A percentile compares a stretch with the other conserved stretches of the same genome.
Conservation (phyloP, 306 rosid genomes). For the Senna siamea region DNA sequence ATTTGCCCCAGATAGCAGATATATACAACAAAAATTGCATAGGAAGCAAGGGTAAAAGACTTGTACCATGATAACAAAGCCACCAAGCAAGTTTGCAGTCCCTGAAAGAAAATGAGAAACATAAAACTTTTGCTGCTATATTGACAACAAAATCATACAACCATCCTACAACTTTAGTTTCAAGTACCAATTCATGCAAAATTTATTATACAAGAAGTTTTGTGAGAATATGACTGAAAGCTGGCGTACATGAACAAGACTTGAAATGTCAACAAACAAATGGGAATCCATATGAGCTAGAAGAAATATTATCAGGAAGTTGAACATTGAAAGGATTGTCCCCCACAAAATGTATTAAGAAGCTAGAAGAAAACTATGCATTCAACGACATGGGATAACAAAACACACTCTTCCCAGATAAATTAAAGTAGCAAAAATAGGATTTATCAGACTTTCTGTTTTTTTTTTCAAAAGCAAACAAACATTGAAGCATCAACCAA, state of each 20-base stretch:
- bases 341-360: neutral
- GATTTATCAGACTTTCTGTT: too few species aligned
- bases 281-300: neutral
- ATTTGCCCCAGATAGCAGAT: neutral
- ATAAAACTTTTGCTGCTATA: conserved; percentile 35
- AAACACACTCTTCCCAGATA: too few species aligned
- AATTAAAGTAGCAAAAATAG: too few species aligned
- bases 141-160: neutral
- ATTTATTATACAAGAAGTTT: neutral
- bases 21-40: conserved; percentile 6
- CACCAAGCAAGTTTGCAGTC: conserved; percentile 98
- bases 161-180: neutral
- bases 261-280: neutral
- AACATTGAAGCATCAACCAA: neutral
- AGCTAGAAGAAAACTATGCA: too few species aligned
- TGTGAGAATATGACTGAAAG: neutral
- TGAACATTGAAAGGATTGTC: neutral
- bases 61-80: conserved; percentile 83
- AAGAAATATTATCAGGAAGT: neutral
- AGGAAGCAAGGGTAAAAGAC: conserved; percentile 25
- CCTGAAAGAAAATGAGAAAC: conserved; percentile 59
- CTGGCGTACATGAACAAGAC: neutral
- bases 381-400: too few species aligned
- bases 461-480: too few species aligned
- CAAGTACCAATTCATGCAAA: neutral